Evolutionary conservation across 768 basidiomycete species (phyloP).

Genomic region (Russula olivacea): DNA sequence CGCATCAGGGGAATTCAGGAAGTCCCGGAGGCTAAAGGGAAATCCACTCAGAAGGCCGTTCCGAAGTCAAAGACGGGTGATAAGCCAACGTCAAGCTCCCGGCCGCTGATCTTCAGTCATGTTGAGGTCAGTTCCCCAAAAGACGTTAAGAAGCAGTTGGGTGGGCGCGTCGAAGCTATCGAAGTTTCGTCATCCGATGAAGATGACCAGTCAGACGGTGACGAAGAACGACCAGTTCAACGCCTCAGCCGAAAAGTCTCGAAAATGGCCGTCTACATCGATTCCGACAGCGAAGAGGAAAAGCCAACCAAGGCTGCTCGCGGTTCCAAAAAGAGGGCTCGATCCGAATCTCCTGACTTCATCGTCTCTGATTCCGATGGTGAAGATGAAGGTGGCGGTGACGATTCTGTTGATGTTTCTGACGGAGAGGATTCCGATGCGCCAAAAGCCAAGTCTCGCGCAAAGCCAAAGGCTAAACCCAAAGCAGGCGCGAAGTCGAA

Average conservation of each 20-base stretch:
- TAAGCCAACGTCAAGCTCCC: slow-evolving; percentile 15
- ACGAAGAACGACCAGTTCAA: slow-evolving; percentile 17
- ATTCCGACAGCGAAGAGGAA: slow-evolving; percentile 20
- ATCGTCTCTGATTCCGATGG: slow-evolving; percentile 32
- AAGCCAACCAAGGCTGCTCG: slow-evolving; percentile 23
- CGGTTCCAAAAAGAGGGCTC: slow-evolving; percentile 19
- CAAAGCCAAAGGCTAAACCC: slow-evolving; percentile 27
- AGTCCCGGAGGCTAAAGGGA: neutral
- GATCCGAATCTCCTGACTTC: slow-evolving; percentile 27
- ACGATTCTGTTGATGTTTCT: slow-evolving; percentile 18
- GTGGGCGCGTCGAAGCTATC: neutral
- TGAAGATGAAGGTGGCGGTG: slow-evolving; percentile 28
- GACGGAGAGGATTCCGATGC: slow-evolving; percentile 37
- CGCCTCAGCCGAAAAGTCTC: slow-evolving; percentile 19
- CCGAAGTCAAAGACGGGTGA: slow-evolving; percentile 1
- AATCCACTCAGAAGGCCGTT: neutral
- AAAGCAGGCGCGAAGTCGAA: slow-evolving; percentile 28
- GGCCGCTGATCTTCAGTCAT: slow-evolving; percentile 19
- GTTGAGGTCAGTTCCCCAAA: slow-evolving; percentile 16
- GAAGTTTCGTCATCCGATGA: slow-evolving; percentile 12
- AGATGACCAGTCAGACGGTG: slow-evolving; percentile 8
- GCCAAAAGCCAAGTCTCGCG: slow-evolving; percentile 32
- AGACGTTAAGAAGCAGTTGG: slow-evolving; percentile 15
- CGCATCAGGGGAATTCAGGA: slow-evolving; percentile 57
- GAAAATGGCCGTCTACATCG: slow-evolving; percentile 17